Percentiles rank a stretch among this genome's conserved stretches.
Evolutionary conservation across 1,284 basidiomycete species (phyloP).

Genomic region (Ceratobasidium sp.): DNA sequence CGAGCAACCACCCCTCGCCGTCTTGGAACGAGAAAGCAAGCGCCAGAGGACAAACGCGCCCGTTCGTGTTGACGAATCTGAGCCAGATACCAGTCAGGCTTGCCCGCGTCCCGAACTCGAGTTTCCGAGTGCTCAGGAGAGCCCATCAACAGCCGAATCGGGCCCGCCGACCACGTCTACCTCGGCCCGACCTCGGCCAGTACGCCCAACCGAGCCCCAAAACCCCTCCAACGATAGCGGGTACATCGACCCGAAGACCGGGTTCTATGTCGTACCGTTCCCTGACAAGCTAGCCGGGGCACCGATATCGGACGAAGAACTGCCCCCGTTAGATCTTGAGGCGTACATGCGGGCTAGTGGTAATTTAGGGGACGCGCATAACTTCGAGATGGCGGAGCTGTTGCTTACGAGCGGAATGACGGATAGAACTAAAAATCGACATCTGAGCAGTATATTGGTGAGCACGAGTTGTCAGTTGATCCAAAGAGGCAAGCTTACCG

Average conservation of each 20-base stretch:
- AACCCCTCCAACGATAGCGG: too few species aligned
- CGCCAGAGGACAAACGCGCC: background rate
- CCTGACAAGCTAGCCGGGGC: background rate
- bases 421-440: background rate
- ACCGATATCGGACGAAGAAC: background rate
- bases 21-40: background rate
- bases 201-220: too few species aligned
- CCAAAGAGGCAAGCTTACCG: background rate
- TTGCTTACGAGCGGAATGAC: background rate
- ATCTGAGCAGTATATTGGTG: constrained; percentile 7
- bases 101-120: too few species aligned
- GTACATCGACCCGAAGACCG: too few species aligned
- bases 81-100: too few species aligned
- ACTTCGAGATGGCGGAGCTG: background rate
- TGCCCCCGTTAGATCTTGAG: background rate
- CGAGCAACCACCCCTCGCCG: background rate
- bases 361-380: background rate
- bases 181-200: too few species aligned
- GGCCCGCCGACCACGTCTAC: too few species aligned
- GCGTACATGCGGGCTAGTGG: background rate
- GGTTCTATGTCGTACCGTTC: too few species aligned
- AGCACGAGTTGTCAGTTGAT: background rate
- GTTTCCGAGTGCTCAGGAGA: too few species aligned
- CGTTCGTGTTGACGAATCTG: too few species aligned
- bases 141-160: too few species aligned